A percentile compares a stretch with the other conserved stretches of the same genome.
These are phyloP conservation scores for Immersiella caudata DNA, from an alignment of 495 filamentous ascomycete genomes.

Conservation along the genomic window DNA sequence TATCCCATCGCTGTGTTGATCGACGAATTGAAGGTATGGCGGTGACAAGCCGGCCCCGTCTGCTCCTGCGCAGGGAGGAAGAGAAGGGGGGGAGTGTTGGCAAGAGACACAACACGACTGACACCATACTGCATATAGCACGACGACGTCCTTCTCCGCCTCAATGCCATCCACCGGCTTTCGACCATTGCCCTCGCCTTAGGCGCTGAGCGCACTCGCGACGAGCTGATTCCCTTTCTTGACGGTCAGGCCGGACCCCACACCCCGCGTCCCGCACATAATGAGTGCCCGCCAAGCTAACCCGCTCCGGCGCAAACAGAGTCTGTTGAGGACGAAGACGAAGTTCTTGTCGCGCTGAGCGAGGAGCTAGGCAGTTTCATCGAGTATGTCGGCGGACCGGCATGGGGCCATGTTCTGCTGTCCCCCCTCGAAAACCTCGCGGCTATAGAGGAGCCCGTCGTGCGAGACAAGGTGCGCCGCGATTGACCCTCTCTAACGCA, in stretches of 20 bases:
- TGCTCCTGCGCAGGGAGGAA: not conserved
- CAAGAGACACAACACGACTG: conserved; percentile 25
- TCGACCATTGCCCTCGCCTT: conserved; percentile 96
- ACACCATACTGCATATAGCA: conserved; percentile 54
- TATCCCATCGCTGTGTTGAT: conserved; percentile 99
- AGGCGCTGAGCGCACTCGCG: conserved; percentile 91
- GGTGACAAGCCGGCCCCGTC: conserved; percentile 22
- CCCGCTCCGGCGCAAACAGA: conserved; percentile 57
- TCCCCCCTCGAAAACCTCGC: conserved; percentile 97
- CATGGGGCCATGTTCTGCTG: conserved; percentile 92
- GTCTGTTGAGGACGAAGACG: conserved; percentile 97
- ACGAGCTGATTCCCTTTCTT: conserved; percentile 97
- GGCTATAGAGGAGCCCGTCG: conserved; percentile 95
- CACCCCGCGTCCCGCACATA: conserved; percentile 13
- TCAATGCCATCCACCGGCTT: conserved; percentile 97
- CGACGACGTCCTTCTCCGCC: conserved; percentile 93
- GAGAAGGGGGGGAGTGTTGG: not conserved
- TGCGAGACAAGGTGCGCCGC: conserved; percentile 86
- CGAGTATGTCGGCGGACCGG: conserved; percentile 94
- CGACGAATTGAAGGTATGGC: conserved; percentile 93
- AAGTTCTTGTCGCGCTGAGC: conserved; percentile 94
- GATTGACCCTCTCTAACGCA: not conserved
- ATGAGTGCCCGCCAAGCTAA: conserved; percentile 1
- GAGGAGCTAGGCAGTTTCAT: conserved; percentile 95
- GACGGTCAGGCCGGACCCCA: conserved; percentile 67